Conservation (phyloP, 352 stramenopile genomes). For the Phytophthora tentaculata region DNA sequence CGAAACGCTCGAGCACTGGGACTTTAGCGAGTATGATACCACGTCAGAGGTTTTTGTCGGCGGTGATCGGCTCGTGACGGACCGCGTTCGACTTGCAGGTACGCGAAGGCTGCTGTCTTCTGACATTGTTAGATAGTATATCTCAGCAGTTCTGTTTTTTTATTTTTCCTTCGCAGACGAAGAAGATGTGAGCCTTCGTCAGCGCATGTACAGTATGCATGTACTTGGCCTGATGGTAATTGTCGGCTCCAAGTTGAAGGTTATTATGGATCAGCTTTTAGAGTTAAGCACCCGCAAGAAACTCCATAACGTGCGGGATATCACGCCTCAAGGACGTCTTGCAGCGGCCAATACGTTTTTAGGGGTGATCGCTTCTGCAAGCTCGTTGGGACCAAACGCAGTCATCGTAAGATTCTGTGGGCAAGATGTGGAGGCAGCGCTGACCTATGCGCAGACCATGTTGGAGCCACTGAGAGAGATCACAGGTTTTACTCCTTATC, state of each 20-base stretch:
- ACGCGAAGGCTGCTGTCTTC: not conserved
- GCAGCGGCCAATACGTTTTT: conserved; percentile 48
- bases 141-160: conserved; percentile 3
- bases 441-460: conserved; percentile 68
- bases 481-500: conserved; percentile 71
- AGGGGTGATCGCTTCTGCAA: conserved; percentile 76
- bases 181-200: conserved; percentile 61
- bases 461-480: conserved; percentile 59
- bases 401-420: conserved; percentile 81
- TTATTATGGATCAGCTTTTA: conserved; percentile 60
- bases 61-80: conserved; percentile 58
- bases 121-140: not conserved
- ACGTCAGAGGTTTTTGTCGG: conserved; percentile 63
- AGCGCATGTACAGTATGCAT: conserved; percentile 80
- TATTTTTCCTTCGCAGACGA: conserved; percentile 51
- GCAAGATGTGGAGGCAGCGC: conserved; percentile 63
- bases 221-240: conserved; percentile 79
- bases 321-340: conserved; percentile 76
- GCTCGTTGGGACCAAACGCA: conserved; percentile 59
- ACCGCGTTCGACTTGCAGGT: conserved; percentile 76
- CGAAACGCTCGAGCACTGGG: conserved; percentile 81
- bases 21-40: conserved; percentile 81
- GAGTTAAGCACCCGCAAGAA: conserved; percentile 76
- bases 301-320: conserved; percentile 70
- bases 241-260: conserved; percentile 57